Base-by-base conservation (phyloP, 2,329 filamentous ascomycete species). In the Dothideomycetes sp. region DNA sequence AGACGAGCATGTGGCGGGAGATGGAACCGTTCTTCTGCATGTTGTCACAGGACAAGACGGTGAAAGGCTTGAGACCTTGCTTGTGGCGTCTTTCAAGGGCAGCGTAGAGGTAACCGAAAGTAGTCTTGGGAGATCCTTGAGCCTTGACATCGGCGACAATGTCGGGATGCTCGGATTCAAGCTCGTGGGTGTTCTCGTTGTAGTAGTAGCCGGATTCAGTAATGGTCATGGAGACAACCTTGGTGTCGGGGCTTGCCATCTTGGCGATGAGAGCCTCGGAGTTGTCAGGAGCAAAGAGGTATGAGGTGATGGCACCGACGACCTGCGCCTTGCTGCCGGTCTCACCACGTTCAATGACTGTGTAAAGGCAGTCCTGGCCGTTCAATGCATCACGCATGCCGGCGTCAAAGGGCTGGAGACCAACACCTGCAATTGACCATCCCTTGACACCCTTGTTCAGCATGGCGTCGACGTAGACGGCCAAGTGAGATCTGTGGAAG, bases 191-290 rank as follows among this genome's bases (percentile, higher is more conserved):
- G 62, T 73, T 71, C 53, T 73, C 70, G 53, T 73, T 71, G 62
- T 73, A 72, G 60, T 69, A 73, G 65, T 73, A 73, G 47, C 70
- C 70, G 51, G 65, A 70, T 60, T 73, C 70, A 30, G 70, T 73
- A 53, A 73, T 73, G 51, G 70, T 73, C 54, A 73, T 53, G 12
- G 70, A 73, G 22, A 73, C 70, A 45, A 73, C 73, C 52, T 64
- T 67, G 10, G 70, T 73, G 51, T 73, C 68, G 0, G 67, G 62
- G 57, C 71, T 63, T 2, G 70, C 70, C 69, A 73, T 71, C 63
- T 73, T 73, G 51, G 63, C 64, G 22, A 73, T 64, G 45, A 73
- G 69, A 24, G 68, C 67, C 57, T 70, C 62, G 35, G 65, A 64
- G 54, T 71, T 51, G 49, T 71, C 70, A 4, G 69, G 69, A 0